Conservation (phyloP, 768 basidiomycete genomes). For the Lepiota brunneoincarnata region DNA sequence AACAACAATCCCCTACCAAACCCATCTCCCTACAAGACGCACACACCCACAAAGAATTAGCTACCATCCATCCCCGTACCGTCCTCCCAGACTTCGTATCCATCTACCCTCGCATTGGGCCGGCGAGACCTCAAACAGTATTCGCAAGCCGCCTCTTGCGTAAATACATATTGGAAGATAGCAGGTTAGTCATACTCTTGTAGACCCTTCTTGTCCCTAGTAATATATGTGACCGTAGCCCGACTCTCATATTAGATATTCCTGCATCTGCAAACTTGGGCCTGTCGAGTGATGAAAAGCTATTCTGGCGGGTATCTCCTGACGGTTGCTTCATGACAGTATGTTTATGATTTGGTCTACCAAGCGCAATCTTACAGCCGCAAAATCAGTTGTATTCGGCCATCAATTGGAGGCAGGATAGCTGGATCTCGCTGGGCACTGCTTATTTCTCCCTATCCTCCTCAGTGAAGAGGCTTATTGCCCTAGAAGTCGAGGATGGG, state of each 20-base stretch:
- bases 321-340: background rate
- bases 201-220: no score
- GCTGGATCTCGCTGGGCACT: background rate
- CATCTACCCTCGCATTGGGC: background rate
- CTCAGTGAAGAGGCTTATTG: background rate
- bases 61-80: background rate
- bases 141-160: no score
- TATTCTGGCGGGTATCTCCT: background rate
- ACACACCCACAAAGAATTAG: background rate
- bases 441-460: background rate
- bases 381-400: background rate
- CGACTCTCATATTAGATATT: background rate
- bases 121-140: no score
- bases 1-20: background rate
- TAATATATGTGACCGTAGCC: no score
- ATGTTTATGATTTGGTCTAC: background rate
- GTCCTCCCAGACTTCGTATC: background rate
- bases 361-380: background rate
- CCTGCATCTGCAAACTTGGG: background rate
- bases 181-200: no score
- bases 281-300: background rate
- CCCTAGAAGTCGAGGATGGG: background rate
- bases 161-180: no score
- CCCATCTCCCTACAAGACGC: background rate
- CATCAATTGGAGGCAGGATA: background rate